Conservation (phyloP, 176 grass and related monocot species). For the Lolium rigidum region DNA sequence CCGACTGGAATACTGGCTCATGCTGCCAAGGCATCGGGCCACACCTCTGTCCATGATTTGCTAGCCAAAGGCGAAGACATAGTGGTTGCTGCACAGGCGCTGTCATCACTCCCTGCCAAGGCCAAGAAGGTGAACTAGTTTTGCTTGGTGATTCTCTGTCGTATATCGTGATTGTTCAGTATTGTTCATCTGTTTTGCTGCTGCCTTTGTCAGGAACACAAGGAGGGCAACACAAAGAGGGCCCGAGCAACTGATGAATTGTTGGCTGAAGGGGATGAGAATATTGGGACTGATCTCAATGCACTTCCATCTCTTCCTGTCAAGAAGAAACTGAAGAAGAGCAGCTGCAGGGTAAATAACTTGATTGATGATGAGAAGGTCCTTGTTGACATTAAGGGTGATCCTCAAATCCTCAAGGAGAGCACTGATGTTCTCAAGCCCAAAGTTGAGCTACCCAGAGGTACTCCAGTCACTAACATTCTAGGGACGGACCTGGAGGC, state of each 20-base stretch:
- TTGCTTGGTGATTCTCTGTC: neutral
- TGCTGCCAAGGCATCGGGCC: constrained; percentile 77
- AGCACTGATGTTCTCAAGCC: constrained; percentile 20
- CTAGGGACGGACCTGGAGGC: constrained; percentile 48
- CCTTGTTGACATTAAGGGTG: constrained; percentile 15
- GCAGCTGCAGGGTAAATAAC: neutral
- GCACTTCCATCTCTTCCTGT: constrained; percentile 26
- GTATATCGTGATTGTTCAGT: constrained; percentile 16
- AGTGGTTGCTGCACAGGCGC: constrained; percentile 53
- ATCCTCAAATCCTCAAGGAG: constrained; percentile 7
- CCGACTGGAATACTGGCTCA: constrained; percentile 88
- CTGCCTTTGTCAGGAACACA: neutral
- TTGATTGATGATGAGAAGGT: constrained; percentile 21
- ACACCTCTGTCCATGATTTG: constrained; percentile 73
- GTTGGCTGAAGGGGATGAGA: constrained; percentile 49
- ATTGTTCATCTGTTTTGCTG: constrained; percentile 41
- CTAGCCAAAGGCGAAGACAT: constrained; percentile 54
- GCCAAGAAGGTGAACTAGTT: constrained; percentile 39
- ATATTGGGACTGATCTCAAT: constrained; percentile 45
- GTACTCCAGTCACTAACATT: constrained; percentile 53
- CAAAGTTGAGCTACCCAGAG: constrained; percentile 57
- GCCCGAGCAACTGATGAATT: neutral
- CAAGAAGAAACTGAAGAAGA: constrained; percentile 46
- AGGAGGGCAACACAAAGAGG: constrained; percentile 42
- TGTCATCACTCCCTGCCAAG: constrained; percentile 32